phyloP scores from a whole-genome alignment of 2,329 filamentous ascomycete species.

The Fusarium sp. region DNA sequence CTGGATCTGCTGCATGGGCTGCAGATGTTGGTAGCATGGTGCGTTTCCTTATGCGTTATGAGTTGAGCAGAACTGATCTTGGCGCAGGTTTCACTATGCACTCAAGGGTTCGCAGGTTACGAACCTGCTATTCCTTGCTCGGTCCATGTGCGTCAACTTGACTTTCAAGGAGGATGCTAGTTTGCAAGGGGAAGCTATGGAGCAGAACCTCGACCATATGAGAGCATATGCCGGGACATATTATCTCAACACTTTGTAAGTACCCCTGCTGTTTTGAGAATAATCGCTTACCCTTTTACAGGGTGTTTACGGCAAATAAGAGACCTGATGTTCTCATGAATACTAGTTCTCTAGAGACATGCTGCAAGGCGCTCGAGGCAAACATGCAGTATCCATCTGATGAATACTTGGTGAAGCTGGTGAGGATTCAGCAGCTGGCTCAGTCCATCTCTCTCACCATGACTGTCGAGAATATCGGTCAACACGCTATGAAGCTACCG shows the following conservation, averaged over 20 bases:
- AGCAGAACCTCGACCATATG: constrained; percentile 56
- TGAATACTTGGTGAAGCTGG: constrained; percentile 57
- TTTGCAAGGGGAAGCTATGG: constrained; percentile 32
- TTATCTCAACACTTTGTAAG: constrained; percentile 62
- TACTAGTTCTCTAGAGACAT: constrained; percentile 56
- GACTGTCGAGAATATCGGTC: constrained; percentile 43
- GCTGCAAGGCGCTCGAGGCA: constrained; percentile 56
- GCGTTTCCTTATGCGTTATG: constrained; percentile 16
- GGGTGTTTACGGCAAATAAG: constrained; percentile 60
- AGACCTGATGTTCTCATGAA: constrained; percentile 62
- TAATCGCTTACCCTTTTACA: constrained; percentile 26
- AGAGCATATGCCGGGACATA: constrained; percentile 62
- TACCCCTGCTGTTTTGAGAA: background rate
- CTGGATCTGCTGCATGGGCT: constrained; percentile 62
- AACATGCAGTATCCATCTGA: constrained; percentile 58
- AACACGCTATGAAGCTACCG: constrained; percentile 52
- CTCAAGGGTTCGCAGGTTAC: constrained; percentile 62
- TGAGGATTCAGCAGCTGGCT: constrained; percentile 60
- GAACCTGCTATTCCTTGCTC: constrained; percentile 60
- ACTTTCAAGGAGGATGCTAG: constrained; percentile 46
- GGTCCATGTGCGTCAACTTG: constrained; percentile 59
- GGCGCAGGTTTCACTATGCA: constrained; percentile 58
- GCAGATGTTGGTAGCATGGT: constrained; percentile 61
- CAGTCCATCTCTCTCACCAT: constrained; percentile 60
- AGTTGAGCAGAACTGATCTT: background rate